Evolutionary conservation across 1,284 basidiomycete species (phyloP), one percentile per base, ranked within the genome.

Genomic region (Inonotus hispidus): DNA sequence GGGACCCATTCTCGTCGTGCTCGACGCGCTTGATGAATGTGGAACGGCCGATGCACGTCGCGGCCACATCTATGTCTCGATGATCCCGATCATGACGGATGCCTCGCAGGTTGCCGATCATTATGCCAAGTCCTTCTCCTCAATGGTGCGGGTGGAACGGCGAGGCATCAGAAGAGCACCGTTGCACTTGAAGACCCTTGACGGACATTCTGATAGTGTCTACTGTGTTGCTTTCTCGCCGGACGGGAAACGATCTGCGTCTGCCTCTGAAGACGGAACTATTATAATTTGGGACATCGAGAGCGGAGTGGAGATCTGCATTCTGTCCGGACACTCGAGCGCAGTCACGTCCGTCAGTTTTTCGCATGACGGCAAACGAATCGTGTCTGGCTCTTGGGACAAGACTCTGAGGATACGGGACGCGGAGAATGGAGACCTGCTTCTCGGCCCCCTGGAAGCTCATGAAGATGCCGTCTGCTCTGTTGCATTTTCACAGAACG

Each of bases 21-120:
- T 60, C 25, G 58, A 60, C 19, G 58, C 52, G 4, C 29, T 60
- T 13, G 58, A 60, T 21, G 58, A 60, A 37, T 60, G 58, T 25
- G 58, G 58, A 16, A 52, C 57, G 27, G n/a, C 69, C 1, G 14
- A 35, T 13, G 58, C 64, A 5, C 71, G 74, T 21, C 63, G 67
- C n/a, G 71, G 73, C n/a, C 66, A 68, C 47, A 66, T 69, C n/a
- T 69, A 69, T 60, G 19, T 69, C 14, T 69, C 68, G n/a, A 65
- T 65, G 19, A 27, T 69, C 2, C 59, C 63, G 3, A 66, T 68
- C 55, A 52, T 66, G n/a, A 66, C 65, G 21, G 14, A 61, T 63
- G 52, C 27, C 21, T 59, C 58, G 13, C 11, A 27, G 14, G 37
- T 59, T 23, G 25, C 58, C 3, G 27, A 13, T 10, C 41, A 32